Evolutionary conservation across 768 basidiomycete genomes (phyloP), one percentile per base, ranked within the genome.

Genomic region (Butyriboletus loyo): DNA sequence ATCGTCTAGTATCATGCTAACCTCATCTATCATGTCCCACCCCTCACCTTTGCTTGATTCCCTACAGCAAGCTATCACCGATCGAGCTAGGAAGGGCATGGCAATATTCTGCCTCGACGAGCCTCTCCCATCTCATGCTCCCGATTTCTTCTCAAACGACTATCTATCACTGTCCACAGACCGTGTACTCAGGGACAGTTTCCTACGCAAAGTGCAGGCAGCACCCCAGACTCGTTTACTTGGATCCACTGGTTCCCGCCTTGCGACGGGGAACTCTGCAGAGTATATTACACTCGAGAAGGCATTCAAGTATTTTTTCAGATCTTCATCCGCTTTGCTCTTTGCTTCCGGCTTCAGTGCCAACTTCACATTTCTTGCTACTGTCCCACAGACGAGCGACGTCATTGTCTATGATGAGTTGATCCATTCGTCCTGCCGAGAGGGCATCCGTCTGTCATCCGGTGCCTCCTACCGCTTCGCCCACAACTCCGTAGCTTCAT

Each of bases 281-380:
- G 62, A 57, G 37, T 38, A 45, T 15, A 63, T 54, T 3, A 34
- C 55, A 19, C 52, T 62, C 10, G 61, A 62, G 32, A 39, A 21
- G 5, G 41, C 44, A 4, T 46, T 62, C n/a, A 7, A 56, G 13
- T 15, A 24, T 25, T 59, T 62, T 40, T 62, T 62, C 13, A n/a
- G 61, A 13, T 62, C 73, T 0, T 70, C 75, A 6, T 62, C 77
- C 0, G 78, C 79, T 0, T 65, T 83, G 10, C 65, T 83, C 2
- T 79, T 81, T 69, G 76, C 73, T 58, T 78, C 78, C 2, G 81
- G 82, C 25, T 81, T 72, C 62, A 77, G 73, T 56, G 82, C 82
- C 40, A 84, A 82, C 56, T 66, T 75, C 14, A 72, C 74, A 14
- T 73, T 84, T 60, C 76, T 80, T 62, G 50, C 73, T 2, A 66